Evolutionary conservation across 2,329 filamentous ascomycete species (phyloP).

Genomic region (Venturia effusa): DNA sequence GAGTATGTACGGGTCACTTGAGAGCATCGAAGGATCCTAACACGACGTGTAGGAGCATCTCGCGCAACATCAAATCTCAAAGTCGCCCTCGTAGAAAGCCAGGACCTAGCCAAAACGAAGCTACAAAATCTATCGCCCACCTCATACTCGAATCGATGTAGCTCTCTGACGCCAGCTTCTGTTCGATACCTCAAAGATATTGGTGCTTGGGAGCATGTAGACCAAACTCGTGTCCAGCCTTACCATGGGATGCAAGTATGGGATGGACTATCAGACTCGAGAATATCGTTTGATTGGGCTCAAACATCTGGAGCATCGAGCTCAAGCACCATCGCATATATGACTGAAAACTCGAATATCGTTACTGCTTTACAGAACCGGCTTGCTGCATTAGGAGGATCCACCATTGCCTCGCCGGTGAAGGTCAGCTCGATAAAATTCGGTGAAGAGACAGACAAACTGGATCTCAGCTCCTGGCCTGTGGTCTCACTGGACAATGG

Average conservation of each 20-base stretch:
- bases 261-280: conserved; percentile 82
- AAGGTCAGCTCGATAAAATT: conserved; percentile 71
- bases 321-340: conserved; percentile 63
- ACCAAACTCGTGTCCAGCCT: conserved; percentile 62
- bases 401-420: conserved; percentile 64
- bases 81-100: conserved; percentile 81
- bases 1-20: conserved; percentile 20
- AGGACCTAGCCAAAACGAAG: conserved; percentile 63
- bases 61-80: conserved; percentile 65
- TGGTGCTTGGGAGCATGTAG: conserved; percentile 74
- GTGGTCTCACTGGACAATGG: conserved; percentile 63
- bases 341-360: conserved; percentile 91
- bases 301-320: conserved; percentile 28
- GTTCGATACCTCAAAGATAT: conserved; percentile 72
- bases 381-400: conserved; percentile 54
- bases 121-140: conserved; percentile 55
- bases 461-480: conserved; percentile 81
- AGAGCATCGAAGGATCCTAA: background rate
- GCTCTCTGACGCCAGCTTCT: conserved; percentile 82
- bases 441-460: conserved; percentile 52
- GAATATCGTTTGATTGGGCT: conserved; percentile 79
- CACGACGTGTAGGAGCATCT: conserved; percentile 50
- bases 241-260: conserved; percentile 98
- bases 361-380: conserved; percentile 65
- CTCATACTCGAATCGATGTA: conserved; percentile 86